Evolutionary conservation across 257 asterid species (phyloP).

Genomic region (Solanum ahanhuiri): DNA sequence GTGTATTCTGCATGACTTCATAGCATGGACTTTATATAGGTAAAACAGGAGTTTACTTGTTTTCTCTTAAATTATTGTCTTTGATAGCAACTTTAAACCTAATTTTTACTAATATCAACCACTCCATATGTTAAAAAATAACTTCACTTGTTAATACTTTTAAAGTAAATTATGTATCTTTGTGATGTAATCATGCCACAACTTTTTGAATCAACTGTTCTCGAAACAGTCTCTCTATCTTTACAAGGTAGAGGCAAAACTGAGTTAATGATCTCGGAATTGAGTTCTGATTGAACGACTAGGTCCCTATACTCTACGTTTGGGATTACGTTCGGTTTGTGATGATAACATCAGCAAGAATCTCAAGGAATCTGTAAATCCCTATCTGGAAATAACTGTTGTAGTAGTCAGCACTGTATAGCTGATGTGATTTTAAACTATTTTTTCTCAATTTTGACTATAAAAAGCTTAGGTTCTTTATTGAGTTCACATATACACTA

Average conservation of each 20-base stretch:
- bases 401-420: neutral
- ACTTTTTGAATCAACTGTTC: neutral
- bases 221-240: accelerated
- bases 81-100: neutral
- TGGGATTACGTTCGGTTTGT: neutral
- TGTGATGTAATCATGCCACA: neutral
- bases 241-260: neutral
- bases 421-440: neutral
- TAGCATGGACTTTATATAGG: neutral
- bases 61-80: neutral
- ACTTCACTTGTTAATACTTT: neutral
- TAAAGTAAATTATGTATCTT: neutral
- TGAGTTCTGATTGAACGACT: neutral
- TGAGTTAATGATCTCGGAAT: neutral
- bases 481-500: neutral
- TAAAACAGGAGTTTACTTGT: neutral
- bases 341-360: neutral
- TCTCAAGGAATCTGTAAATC: neutral
- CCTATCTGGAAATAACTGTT: neutral
- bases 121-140: neutral
- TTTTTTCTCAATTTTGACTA: neutral
- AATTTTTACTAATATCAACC: neutral
- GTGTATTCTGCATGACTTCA: neutral
- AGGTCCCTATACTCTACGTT: accelerated
- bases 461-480: neutral